Conservation (phyloP, 345 rosid species). For the Cardamine resedifolia region DNA sequence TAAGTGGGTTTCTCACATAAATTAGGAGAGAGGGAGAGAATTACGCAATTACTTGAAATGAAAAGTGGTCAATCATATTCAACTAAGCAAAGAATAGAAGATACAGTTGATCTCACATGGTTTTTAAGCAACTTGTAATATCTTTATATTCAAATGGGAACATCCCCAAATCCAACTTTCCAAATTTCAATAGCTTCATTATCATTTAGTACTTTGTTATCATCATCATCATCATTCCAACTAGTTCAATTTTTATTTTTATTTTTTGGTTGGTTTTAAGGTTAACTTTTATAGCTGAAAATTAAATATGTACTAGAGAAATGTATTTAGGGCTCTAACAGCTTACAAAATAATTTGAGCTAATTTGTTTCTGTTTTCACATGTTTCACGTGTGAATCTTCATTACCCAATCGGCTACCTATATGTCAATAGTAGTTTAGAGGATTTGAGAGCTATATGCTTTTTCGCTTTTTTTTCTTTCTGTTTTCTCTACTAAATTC, state of each 20-base stretch:
- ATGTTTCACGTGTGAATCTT: neutral
- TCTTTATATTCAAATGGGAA: constrained; percentile 5
- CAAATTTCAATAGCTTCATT: neutral
- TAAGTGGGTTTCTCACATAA: neutral
- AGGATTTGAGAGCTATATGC: neutral
- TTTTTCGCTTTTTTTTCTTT: no score
- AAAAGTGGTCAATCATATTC: constrained; percentile 10
- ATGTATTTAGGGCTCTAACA: neutral
- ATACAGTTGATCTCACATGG: constrained; percentile 15
- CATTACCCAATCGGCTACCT: neutral
- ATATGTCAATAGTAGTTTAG: neutral
- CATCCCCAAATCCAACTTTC: neutral
- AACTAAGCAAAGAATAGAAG: neutral
- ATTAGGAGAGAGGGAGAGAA: neutral
- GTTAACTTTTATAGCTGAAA: neutral
- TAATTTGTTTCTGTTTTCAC: neutral
- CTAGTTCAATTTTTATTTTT: neutral
- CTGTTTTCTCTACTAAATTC: neutral
- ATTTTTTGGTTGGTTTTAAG: neutral
- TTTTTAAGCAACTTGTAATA: constrained; percentile 22
- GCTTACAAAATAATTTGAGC: neutral
- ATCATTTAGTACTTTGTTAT: neutral
- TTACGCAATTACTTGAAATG: constrained; percentile 7
- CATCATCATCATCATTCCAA: neutral
- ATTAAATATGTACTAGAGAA: neutral